Percentiles rank a stretch among this genome's conserved stretches.
phyloP scores from a whole-genome alignment of 371 early-diverging fungal genomes.

The Rhizopus stolonifer region DNA sequence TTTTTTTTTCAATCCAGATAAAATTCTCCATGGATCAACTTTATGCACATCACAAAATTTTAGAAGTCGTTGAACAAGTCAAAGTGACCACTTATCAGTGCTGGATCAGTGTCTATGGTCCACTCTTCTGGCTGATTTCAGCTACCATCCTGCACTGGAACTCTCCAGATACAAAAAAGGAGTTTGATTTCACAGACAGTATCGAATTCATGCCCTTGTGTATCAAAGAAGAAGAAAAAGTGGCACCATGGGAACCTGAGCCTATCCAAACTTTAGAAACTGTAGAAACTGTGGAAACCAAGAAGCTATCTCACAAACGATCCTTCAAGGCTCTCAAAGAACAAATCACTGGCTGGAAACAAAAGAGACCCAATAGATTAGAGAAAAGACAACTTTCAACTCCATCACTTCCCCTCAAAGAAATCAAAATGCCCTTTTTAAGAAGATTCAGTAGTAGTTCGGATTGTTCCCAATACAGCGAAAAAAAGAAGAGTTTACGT shows the following conservation, averaged over 20 bases:
- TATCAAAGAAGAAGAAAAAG: no score
- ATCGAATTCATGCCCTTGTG: background rate
- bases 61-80: constrained; percentile 1
- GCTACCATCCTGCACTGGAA: constrained; percentile 11
- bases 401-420: background rate
- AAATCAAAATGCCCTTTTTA: constrained; percentile 1
- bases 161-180: background rate
- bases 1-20: no score
- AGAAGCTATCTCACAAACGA: background rate
- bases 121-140: constrained; percentile 30
- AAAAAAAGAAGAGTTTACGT: background rate
- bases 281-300: background rate
- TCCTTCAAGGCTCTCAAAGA: background rate
- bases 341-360: constrained; percentile 3
- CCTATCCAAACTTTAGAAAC: no score
- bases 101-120: constrained; percentile 31
- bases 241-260: no score
- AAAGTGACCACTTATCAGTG: constrained; percentile 20
- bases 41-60: no score
- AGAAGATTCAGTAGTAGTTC: constrained; percentile 7
- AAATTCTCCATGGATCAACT: no score
- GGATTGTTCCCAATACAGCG: background rate
- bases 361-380: background rate
- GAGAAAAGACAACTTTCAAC: background rate
- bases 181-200: background rate